Evolutionary conservation across 108 stramenopile species (phyloP).

Genomic region (Skeletonema menzelii): DNA sequence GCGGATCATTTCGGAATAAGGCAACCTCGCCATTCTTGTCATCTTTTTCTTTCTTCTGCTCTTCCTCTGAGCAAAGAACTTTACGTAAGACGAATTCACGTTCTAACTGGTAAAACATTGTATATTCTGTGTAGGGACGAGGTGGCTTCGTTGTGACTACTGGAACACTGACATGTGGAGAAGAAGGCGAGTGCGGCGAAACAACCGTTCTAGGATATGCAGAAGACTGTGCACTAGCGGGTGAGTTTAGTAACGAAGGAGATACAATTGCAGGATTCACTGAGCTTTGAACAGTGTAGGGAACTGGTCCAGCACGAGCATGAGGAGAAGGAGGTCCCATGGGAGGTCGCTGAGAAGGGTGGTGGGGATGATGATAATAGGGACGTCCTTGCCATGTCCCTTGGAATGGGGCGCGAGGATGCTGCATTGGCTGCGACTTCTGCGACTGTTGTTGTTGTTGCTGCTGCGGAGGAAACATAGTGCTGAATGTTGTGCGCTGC

Average conservation of each 20-base stretch:
- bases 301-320: not conserved
- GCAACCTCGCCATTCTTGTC: conserved; percentile 1
- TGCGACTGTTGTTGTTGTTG: not conserved
- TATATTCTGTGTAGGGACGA: conserved; percentile 49
- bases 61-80: conserved; percentile 15
- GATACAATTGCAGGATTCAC: not conserved
- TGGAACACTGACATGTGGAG: conserved; percentile 5
- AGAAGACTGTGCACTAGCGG: not conserved
- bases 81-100: conserved; percentile 42
- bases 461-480: not conserved
- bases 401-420: conserved; percentile 1
- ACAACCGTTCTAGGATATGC: not conserved
- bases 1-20: conserved; percentile 39
- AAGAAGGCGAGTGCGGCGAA: conserved; percentile 1
- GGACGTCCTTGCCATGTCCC: conserved; percentile 13
- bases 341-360: conserved; percentile 5
- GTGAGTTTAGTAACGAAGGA: not conserved
- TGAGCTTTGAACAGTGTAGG: not conserved
- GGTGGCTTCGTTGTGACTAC: conserved; percentile 40
- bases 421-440: not conserved
- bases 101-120: conserved; percentile 49
- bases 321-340: conserved; percentile 7
- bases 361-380: conserved; percentile 10
- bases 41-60: not conserved
- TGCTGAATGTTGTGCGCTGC: not conserved